Evolutionary conservation across 768 basidiomycete genomes (phyloP), one percentile per base, ranked within the genome.

Genomic region (Mycena haematopus): DNA sequence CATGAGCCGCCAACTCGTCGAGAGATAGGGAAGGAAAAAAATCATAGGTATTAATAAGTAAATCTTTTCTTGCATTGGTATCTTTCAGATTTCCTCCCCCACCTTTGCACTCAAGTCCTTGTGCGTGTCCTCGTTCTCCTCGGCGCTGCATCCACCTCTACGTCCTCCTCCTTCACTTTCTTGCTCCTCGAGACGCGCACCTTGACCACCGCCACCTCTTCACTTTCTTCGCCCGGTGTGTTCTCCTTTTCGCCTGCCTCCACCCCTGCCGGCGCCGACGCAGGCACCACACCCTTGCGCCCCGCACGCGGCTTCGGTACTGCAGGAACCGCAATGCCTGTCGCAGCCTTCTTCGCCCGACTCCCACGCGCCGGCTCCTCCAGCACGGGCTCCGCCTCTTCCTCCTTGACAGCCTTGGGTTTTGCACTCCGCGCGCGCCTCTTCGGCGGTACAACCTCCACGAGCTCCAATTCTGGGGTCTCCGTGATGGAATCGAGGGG

Each of bases 191-290:
- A 77, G 15, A 77, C 73, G 46, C 76, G 73, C 22, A 78, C 71
- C 64, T 79, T 81, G 19, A 69, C 71, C n/a, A n/a, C n/a, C 29
- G 71, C 66, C 11, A 66, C 52, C 35, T 66, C 65, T 29, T 50
- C 74, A 0, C 71, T 75, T 22, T 76, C 73, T 11, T 74, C 75
- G 7, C 72, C 73, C 1, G 76, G 73, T 1, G 78, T 69, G 55
- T 81, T 81, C 69, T 82, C 80, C 62, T 83, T 82, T 56, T 81
- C 75, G 6, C 71, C 72, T 9, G 62, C 71, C 8, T 70, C 67
- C 36, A 72, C 68, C 36, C 65, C 66, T 2, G 73, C 74, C 25
- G 76, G 58, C n/a, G 65, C 61, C 11, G 65, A 62, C 22, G 58
- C 61, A 33, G 65, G 53, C 21, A 49, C 54, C 47, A 44, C 57